These are phyloP conservation scores for Sequoiadendron giganteum DNA, from an alignment of 75 land plant genomes.

Conservation along the genomic window DNA sequence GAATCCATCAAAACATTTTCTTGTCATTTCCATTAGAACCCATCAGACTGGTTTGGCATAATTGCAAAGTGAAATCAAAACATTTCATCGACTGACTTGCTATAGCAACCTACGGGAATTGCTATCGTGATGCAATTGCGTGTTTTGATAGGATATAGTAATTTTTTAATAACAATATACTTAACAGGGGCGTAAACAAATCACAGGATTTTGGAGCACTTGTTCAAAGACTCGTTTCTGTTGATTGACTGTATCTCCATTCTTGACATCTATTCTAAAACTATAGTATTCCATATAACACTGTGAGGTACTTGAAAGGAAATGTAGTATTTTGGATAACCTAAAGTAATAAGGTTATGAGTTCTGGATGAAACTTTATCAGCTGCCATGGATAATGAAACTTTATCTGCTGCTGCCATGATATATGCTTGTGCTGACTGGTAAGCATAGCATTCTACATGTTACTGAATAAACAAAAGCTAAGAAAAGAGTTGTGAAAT, in stretches of 20 bases:
- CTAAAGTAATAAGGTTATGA: too few relatives aligned
- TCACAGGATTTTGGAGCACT: neutral
- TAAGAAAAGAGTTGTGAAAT: too few relatives aligned
- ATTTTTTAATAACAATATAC: too few relatives aligned
- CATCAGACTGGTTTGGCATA: neutral
- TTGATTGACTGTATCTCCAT: neutral
- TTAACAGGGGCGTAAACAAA: neutral
- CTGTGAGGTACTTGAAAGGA: too few relatives aligned
- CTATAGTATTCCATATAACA: too few relatives aligned
- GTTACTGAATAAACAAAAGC: too few relatives aligned
- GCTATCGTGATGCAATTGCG: neutral
- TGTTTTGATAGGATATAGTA: too few relatives aligned
- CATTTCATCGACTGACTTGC: neutral
- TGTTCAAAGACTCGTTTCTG: neutral
- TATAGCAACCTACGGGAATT: neutral
- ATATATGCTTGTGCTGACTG: too few relatives aligned
- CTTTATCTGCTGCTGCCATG: too few relatives aligned
- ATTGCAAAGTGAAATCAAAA: neutral
- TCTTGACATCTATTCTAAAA: neutral
- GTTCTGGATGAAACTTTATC: too few relatives aligned
- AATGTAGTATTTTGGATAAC: constrained; percentile 16
- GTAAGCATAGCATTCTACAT: too few relatives aligned
- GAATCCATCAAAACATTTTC: neutral
- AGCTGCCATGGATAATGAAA: too few relatives aligned
- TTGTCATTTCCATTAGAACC: neutral